Evolutionary conservation across 495 filamentous ascomycete genomes (phyloP).

Genomic region (Acidomyces sp.): DNA sequence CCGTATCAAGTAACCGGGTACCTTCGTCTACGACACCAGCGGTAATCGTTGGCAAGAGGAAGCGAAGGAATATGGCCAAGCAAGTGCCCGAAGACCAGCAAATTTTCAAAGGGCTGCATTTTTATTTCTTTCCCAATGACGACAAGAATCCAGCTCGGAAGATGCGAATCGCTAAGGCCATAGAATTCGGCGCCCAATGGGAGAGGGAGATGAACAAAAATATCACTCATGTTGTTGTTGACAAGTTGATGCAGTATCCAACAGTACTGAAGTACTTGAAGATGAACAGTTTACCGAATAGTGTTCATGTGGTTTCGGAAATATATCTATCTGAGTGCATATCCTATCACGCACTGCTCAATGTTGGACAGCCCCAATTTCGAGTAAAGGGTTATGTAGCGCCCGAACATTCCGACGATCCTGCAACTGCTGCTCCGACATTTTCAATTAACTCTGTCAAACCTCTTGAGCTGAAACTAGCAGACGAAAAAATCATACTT

Average conservation of each 20-base stretch:
- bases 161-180: constrained; percentile 57
- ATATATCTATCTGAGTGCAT: constrained; percentile 71
- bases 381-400: constrained; percentile 13
- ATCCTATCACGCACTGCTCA: constrained; percentile 42
- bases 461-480: constrained; percentile 23
- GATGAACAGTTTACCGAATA: constrained; percentile 42
- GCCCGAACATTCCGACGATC: neutral
- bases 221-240: constrained; percentile 64
- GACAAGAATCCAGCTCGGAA: constrained; percentile 52
- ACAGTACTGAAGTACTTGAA: constrained; percentile 53
- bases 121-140: constrained; percentile 65
- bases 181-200: constrained; percentile 64
- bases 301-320: constrained; percentile 57
- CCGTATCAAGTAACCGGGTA: neutral
- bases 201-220: constrained; percentile 37
- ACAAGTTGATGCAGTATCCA: constrained; percentile 50
- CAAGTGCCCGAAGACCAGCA: constrained; percentile 44
- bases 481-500: constrained; percentile 8
- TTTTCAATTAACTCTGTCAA: constrained; percentile 4
- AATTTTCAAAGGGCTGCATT: constrained; percentile 47
- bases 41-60: constrained; percentile 34
- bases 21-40: neutral
- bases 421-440: neutral
- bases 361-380: constrained; percentile 47
- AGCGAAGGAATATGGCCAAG: constrained; percentile 29